Base-by-base conservation (phyloP, 768 basidiomycete species). In the Podaxis sp. region DNA sequence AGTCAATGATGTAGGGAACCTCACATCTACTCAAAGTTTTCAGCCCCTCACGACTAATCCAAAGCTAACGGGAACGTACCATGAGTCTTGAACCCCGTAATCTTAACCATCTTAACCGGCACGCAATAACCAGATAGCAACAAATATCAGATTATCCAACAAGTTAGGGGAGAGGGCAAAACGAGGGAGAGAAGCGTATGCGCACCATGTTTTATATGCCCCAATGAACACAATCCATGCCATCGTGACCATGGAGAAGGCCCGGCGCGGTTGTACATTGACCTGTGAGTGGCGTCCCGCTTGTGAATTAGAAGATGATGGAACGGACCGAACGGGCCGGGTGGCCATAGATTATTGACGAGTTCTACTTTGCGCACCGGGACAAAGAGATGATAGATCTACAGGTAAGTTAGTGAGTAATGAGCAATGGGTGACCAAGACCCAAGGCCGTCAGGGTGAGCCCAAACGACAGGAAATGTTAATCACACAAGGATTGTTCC, bases 1-100 rank as follows among this genome's bases (percentile, higher is more conserved):
- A 7, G 90, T 87, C 47, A 95, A 73, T 21, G 91, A 93, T 9
- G 94, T 97, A 9, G 94, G 94, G 76, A 95, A 97, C 47, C 94
- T 88, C 55, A 96, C 84, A 76, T 95, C 93, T 94, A 53, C 18
- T n/a, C n/a, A 46, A 47, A 27, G n/a, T 32, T 21, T 54, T 42
- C 53, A 53, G 21, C 9, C 21, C 5, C 36, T 47, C n/a, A 36
- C 27, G n/a, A 25, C 42, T 1, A 5, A 18, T 10, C 7, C 7
- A 4, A 18, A 44, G 9, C 10, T 36, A 61, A 46, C 3, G n/a
- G 44, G 23, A 18, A 6, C 21, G 55, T 69, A 74, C 74, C 75
- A 61, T 74, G 74, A 25, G 70, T 72, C 59, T 73, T 69, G 62
- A 68, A 75, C 2, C 71, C 67, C 40, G 70, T 72, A 50, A 76